Conservation (phyloP, 257 asterid species). For the Mitragyna speciosa region DNA sequence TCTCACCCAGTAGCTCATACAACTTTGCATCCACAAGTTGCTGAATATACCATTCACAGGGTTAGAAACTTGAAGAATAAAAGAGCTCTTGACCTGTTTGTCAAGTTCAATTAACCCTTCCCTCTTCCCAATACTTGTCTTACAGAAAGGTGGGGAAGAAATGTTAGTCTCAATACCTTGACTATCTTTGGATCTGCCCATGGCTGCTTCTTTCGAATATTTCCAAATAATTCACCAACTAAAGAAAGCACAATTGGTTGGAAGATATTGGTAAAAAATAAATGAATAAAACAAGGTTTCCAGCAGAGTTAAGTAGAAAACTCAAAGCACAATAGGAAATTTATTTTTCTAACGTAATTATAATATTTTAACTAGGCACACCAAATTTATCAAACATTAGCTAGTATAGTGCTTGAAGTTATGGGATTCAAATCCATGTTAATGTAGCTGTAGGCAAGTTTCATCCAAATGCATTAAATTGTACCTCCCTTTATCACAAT, state of each 20-base stretch:
- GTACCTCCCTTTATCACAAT: too few species aligned
- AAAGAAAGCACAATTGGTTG: conserved; percentile 16
- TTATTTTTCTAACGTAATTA: not conserved
- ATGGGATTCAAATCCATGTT: too few species aligned
- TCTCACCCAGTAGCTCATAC: conserved; percentile 72
- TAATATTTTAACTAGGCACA: not conserved
- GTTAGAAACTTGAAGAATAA: conserved; percentile 3
- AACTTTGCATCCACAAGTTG: conserved; percentile 71
- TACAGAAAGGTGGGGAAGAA: not conserved
- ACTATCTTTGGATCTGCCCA: conserved; percentile 94
- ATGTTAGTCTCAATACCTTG: conserved; percentile 48
- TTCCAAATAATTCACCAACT: conserved; percentile 81
- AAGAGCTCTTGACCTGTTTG: not conserved
- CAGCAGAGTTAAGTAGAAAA: not conserved
- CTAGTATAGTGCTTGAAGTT: not conserved
- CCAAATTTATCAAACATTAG: not conserved
- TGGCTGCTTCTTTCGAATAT: conserved; percentile 78
- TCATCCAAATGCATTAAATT: too few species aligned
- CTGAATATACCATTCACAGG: conserved; percentile 38
- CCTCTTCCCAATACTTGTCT: not conserved
- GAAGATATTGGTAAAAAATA: conserved; percentile 2
- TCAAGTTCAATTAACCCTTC: not conserved
- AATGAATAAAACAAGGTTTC: not conserved
- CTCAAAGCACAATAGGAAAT: not conserved
- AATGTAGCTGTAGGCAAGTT: too few species aligned